Conservation (phyloP, 306 rosid genomes). For the Chamaecrista fasciculata region DNA sequence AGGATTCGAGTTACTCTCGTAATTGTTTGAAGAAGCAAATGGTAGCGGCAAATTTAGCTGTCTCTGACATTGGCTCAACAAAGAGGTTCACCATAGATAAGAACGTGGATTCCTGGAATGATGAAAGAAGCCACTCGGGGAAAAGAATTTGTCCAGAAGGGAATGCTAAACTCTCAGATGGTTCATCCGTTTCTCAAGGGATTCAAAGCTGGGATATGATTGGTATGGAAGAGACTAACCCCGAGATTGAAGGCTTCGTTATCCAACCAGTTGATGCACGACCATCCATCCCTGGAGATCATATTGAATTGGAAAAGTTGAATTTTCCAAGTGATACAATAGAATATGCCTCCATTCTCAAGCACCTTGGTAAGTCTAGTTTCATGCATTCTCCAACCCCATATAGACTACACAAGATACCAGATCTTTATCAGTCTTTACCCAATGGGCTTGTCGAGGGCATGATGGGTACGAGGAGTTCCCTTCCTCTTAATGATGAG, state of each 20-base stretch:
- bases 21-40: slow-evolving; percentile 27
- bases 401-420: slow-evolving; percentile 35
- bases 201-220: slow-evolving; percentile 38
- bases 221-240: slow-evolving; percentile 46
- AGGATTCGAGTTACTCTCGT: slow-evolving; percentile 22
- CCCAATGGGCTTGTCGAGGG: slow-evolving; percentile 75
- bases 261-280: slow-evolving; percentile 54
- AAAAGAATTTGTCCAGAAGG: slow-evolving; percentile 35
- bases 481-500: slow-evolving; percentile 36
- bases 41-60: slow-evolving; percentile 26
- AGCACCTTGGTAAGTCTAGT: slow-evolving; percentile 59
- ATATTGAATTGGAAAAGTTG: slow-evolving; percentile 45
- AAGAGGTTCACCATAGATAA: slow-evolving; percentile 32
- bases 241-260: slow-evolving; percentile 73
- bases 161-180: slow-evolving; percentile 30
- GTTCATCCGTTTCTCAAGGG: slow-evolving; percentile 41
- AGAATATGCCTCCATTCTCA: slow-evolving; percentile 51
- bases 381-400: slow-evolving; percentile 59
- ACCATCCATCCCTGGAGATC: slow-evolving; percentile 43
- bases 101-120: slow-evolving; percentile 27
- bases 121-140: slow-evolving; percentile 41
- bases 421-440: slow-evolving; percentile 45
- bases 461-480: slow-evolving; percentile 38
- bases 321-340: slow-evolving; percentile 39
- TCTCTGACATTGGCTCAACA: slow-evolving; percentile 27